Percentiles rank a stretch among this genome's conserved stretches.
Evolutionary conservation across 2,329 filamentous ascomycete genomes (phyloP).

Genomic region (Lojkania enalia): DNA sequence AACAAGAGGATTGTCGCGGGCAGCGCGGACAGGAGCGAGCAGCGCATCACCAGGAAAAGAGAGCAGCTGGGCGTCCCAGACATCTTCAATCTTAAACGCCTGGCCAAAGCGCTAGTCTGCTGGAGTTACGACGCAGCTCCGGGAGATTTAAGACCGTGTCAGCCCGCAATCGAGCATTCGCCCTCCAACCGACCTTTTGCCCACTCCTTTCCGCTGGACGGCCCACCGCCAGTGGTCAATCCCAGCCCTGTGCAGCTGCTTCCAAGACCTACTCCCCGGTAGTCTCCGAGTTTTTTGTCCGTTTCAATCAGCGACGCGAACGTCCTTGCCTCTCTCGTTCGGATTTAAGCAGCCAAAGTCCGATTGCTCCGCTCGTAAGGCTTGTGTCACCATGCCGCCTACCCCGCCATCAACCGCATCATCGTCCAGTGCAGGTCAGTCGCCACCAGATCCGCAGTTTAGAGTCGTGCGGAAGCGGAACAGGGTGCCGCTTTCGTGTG

Average conservation of each 20-base stretch:
- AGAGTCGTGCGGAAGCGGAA: slow-evolving; percentile 91
- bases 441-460: slow-evolving; percentile 84
- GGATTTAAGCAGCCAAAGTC: slow-evolving; percentile 31
- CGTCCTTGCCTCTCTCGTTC: slow-evolving; percentile 8
- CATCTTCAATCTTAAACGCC: neutral
- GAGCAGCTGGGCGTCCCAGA: neutral
- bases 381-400: slow-evolving; percentile 63
- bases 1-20: neutral
- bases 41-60: neutral
- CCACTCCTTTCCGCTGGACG: slow-evolving; percentile 12
- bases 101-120: slow-evolving; percentile 14
- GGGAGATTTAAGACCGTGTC: slow-evolving; percentile 33
- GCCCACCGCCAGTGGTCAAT: slow-evolving; percentile 9
- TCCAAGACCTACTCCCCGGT: slow-evolving; percentile 11
- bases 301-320: slow-evolving; percentile 1
- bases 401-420: slow-evolving; percentile 78
- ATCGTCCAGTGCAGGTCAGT: slow-evolving; percentile 70
- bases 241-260: too few species aligned
- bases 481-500: slow-evolving; percentile 86
- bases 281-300: slow-evolving; percentile 8
- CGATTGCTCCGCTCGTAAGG: slow-evolving; percentile 16
- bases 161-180: slow-evolving; percentile 19
- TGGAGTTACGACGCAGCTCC: slow-evolving; percentile 34
- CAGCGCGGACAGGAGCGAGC: neutral
- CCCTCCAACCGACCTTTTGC: slow-evolving; percentile 20